phyloP scores from a whole-genome alignment of 1,284 basidiomycete species.

The Malassezia nana region DNA sequence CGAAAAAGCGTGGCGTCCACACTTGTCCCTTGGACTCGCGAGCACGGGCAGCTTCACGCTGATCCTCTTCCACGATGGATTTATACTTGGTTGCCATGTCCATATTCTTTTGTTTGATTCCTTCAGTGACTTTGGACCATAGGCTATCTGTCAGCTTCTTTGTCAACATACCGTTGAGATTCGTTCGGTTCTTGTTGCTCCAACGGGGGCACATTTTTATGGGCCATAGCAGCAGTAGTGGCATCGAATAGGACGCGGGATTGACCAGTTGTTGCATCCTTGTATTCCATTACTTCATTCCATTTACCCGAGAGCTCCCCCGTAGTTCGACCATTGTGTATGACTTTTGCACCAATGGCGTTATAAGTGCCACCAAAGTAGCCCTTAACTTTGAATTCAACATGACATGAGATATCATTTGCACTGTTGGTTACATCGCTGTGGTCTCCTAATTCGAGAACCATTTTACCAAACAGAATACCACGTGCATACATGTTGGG shows the following conservation, averaged over 20 bases:
- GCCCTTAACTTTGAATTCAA: constrained; percentile 97
- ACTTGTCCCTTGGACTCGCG: constrained; percentile 65
- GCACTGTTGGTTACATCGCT: constrained; percentile 75
- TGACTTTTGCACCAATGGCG: constrained; percentile 70
- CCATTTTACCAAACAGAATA: constrained; percentile 96
- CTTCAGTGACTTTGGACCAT: constrained; percentile 75
- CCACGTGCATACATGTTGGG: constrained; percentile 69
- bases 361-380: constrained; percentile 98
- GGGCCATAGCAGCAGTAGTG: constrained; percentile 59
- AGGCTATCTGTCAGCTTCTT: constrained; percentile 48
- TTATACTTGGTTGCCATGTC: constrained; percentile 86
- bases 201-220: constrained; percentile 74
- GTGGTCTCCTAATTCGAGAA: constrained; percentile 85
- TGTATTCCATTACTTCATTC: constrained; percentile 83
- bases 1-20: constrained; percentile 71
- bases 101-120: constrained; percentile 81
- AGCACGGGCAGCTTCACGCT: constrained; percentile 67
- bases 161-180: constrained; percentile 53
- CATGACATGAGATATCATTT: constrained; percentile 65
- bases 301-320: constrained; percentile 85
- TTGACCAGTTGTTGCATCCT: constrained; percentile 60
- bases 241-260: constrained; percentile 78
- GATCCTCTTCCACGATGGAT: constrained; percentile 78
- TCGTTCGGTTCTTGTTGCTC: constrained; percentile 82
- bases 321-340: constrained; percentile 59